Conservation (phyloP, 2,329 filamentous ascomycete species). For the Parascedosporium putredinis region DNA sequence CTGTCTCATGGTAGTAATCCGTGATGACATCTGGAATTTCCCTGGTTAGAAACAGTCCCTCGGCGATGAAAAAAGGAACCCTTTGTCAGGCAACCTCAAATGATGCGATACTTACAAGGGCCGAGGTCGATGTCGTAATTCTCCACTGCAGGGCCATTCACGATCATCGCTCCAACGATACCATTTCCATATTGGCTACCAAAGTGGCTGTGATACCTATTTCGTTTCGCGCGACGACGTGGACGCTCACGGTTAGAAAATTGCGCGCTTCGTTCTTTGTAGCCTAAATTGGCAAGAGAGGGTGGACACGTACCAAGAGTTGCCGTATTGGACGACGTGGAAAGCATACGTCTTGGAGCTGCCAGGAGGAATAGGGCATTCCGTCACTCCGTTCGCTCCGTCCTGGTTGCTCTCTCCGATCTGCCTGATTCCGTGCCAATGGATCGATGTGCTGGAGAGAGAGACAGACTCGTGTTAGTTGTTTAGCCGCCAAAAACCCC, state of each 20-base stretch:
- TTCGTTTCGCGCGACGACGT: too few relatives aligned
- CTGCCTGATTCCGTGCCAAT: constrained; percentile 10
- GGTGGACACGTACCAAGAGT: constrained; percentile 7
- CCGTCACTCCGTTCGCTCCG: constrained; percentile 35
- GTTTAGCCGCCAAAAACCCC: constrained; percentile 2
- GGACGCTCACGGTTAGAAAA: too few relatives aligned
- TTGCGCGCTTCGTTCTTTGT: background rate
- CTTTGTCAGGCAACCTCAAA: too few relatives aligned
- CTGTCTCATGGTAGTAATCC: constrained; percentile 39
- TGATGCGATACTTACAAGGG: constrained; percentile 3
- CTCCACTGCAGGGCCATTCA: constrained; percentile 39
- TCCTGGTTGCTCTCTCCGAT: constrained; percentile 21
- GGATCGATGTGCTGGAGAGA: constrained; percentile 7
- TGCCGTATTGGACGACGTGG: constrained; percentile 30
- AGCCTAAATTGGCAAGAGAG: background rate
- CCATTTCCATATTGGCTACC: constrained; percentile 49
- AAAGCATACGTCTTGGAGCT: constrained; percentile 24
- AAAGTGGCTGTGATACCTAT: constrained; percentile 39
- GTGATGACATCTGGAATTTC: constrained; percentile 22
- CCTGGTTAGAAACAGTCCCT: background rate
- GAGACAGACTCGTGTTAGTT: background rate
- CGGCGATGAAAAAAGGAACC: background rate
- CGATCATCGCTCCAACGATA: constrained; percentile 48
- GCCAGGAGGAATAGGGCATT: constrained; percentile 29
- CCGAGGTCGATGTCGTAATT: constrained; percentile 54